Base-by-base conservation (phyloP, 1,284 basidiomycete genomes). In the Puccinia sorghi region DNA sequence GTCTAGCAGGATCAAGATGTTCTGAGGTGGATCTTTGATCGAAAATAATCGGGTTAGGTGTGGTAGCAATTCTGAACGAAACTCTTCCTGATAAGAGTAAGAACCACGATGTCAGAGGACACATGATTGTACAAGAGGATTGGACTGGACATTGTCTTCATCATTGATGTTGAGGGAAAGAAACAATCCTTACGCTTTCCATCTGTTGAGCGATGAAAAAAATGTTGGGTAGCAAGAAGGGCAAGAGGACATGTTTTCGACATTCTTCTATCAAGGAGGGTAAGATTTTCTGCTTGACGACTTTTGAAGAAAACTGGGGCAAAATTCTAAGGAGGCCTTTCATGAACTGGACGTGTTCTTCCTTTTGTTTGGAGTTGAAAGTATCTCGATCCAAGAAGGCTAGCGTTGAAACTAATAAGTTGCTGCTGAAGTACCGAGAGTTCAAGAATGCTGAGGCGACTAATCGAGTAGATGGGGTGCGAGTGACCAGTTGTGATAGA, bases 181-280 rank as follows among this genome's bases (percentile, higher is more conserved):
- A 32, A 37, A 64, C 32, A 32, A 27, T 20, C 43, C 81, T 46
- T 37, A 81, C 81, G 15, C 69, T 88, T 22, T 90, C 89, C 61
- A 98, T 87, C 39, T 90, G 88, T 80, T 89, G 90, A 12, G 93
- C 90, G 80, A 99, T 99, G 78, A 89, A 88, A 83, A 98, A 97
- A n/a, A 98, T 92, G 84, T 97, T 97, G 0, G 96, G 96, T n/a
- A 99, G 87, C 80, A 99, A 92, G 84, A 97, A 97, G 1, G 97
- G 96, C 69, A 99, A 86, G 1, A 97, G 88, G 82, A 93, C 90
- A 3, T 88, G 89, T 83, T 97, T 50, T 82, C 88, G 79, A 80
- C 93, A 92, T 87, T 96, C 94, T 86, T 97, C 95, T 11, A 97
- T 86, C n/a, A 97, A 87, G 32, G 92, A 91, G 1, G 96, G 94